Evolutionary conservation across 2,329 filamentous ascomycete species (phyloP).

Genomic region (Septoria linicola): DNA sequence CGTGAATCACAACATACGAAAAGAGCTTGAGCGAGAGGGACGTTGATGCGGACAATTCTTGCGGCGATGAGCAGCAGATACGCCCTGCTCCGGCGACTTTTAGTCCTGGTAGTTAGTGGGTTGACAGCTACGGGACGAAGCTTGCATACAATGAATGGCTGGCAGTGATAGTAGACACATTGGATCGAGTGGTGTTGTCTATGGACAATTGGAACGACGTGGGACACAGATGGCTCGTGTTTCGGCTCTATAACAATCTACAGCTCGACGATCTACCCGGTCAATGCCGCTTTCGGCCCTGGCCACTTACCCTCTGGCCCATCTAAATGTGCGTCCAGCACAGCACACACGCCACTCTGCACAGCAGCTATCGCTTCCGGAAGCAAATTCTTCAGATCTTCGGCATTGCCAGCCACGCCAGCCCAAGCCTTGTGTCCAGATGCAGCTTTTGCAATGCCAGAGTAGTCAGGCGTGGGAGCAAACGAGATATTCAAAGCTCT

Average conservation of each 20-base stretch:
- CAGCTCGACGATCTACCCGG: constrained; percentile 10
- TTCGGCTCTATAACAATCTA: neutral
- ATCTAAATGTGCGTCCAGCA: constrained; percentile 61
- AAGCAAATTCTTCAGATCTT: constrained; percentile 55
- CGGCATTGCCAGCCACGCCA: constrained; percentile 56
- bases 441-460: constrained; percentile 66
- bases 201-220: too few relatives aligned
- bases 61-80: too few relatives aligned
- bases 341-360: constrained; percentile 56
- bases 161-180: too few relatives aligned
- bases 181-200: too few relatives aligned
- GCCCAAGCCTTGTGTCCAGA: constrained; percentile 63
- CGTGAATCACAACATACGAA: too few relatives aligned
- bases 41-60: too few relatives aligned
- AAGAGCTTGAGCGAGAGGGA: too few relatives aligned
- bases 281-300: constrained; percentile 37
- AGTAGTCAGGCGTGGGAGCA: constrained; percentile 64
- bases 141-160: too few relatives aligned
- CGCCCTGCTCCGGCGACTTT: too few relatives aligned
- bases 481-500: constrained; percentile 67
- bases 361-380: constrained; percentile 61
- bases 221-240: too few relatives aligned
- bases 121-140: too few relatives aligned
- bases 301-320: constrained; percentile 57
- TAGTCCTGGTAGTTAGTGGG: too few relatives aligned